These are phyloP conservation scores for Zizania latifolia DNA, from an alignment of 176 grass and related monocot species.

Conservation along the genomic window DNA sequence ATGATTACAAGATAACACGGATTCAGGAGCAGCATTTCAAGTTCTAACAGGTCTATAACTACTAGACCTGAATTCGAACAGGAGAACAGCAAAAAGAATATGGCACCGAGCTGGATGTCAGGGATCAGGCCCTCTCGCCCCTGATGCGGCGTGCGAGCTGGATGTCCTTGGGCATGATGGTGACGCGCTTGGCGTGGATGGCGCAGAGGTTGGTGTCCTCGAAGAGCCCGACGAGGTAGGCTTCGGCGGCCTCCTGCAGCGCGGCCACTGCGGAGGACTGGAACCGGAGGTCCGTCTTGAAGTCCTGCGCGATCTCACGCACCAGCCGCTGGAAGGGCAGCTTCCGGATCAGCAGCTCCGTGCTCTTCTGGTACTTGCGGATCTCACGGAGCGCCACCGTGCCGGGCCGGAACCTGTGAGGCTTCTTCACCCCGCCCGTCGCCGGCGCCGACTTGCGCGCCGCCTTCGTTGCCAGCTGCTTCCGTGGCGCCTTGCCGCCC, in stretches of 20 bases:
- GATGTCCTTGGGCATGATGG: slow-evolving; percentile 98
- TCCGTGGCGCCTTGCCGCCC: slow-evolving; percentile 72
- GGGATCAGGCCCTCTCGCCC: slow-evolving; percentile 65
- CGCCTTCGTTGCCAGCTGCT: slow-evolving; percentile 90
- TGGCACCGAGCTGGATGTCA: background rate
- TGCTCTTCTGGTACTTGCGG: slow-evolving; percentile 96
- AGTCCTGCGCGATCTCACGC: slow-evolving; percentile 82
- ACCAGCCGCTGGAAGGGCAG: slow-evolving; percentile 73
- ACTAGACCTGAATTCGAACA: background rate
- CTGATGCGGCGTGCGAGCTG: slow-evolving; percentile 81
- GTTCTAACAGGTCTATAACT: background rate
- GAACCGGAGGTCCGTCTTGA: slow-evolving; percentile 87
- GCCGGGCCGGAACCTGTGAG: slow-evolving; percentile 60
- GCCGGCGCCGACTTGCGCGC: slow-evolving; percentile 81
- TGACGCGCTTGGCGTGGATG: slow-evolving; percentile 87
- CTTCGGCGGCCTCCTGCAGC: slow-evolving; percentile 78
- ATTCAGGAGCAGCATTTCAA: background rate
- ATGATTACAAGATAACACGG: background rate
- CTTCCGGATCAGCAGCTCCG: slow-evolving; percentile 88
- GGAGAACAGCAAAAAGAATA: too few relatives aligned
- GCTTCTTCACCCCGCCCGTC: slow-evolving; percentile 90
- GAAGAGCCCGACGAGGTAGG: slow-evolving; percentile 78
- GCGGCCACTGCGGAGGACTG: slow-evolving; percentile 58
- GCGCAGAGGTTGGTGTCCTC: slow-evolving; percentile 96
- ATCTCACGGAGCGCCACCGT: slow-evolving; percentile 76